These are phyloP conservation scores for Postia placenta DNA, from an alignment of 768 basidiomycete genomes.

Conservation along the genomic window DNA sequence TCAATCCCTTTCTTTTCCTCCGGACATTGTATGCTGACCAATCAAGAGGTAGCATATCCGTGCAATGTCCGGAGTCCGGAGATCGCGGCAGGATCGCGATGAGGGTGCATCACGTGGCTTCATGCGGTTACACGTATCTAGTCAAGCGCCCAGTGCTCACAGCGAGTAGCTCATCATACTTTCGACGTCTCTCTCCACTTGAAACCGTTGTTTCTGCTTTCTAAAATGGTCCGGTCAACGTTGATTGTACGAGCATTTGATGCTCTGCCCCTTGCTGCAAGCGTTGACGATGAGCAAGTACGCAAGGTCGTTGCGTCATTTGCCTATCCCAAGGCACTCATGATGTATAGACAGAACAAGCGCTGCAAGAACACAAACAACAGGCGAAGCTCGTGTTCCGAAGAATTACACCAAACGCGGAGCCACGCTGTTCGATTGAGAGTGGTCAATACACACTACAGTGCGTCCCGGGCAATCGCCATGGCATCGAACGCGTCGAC, in stretches of 20 bases:
- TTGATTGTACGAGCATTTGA: slow-evolving; percentile 81
- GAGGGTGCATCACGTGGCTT: too few relatives aligned
- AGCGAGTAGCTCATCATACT: too few relatives aligned
- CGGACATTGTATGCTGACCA: too few relatives aligned
- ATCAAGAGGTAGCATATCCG: too few relatives aligned
- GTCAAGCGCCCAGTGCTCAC: too few relatives aligned
- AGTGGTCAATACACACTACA: slow-evolving; percentile 94
- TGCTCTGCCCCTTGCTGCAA: slow-evolving; percentile 87
- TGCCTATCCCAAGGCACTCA: slow-evolving; percentile 11
- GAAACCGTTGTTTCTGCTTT: neutral
- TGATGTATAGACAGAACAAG: slow-evolving; percentile 73
- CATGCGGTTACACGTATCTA: too few relatives aligned
- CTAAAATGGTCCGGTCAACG: slow-evolving; percentile 77
- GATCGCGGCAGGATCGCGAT: too few relatives aligned
- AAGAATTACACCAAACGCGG: slow-evolving; percentile 88
- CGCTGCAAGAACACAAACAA: slow-evolving; percentile 95
- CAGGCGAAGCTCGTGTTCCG: slow-evolving; percentile 96
- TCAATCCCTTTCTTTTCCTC: too few relatives aligned
- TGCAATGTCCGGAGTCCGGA: too few relatives aligned
- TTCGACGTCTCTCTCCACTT: neutral
- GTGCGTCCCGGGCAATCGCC: slow-evolving; percentile 43
- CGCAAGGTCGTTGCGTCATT: too few relatives aligned
- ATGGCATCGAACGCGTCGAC: slow-evolving; percentile 6
- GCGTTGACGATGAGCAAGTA: slow-evolving; percentile 96
- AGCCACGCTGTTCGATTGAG: slow-evolving; percentile 95